Conservation (phyloP, 1,284 basidiomycete species). For the Moesziomyces globuligerus region DNA sequence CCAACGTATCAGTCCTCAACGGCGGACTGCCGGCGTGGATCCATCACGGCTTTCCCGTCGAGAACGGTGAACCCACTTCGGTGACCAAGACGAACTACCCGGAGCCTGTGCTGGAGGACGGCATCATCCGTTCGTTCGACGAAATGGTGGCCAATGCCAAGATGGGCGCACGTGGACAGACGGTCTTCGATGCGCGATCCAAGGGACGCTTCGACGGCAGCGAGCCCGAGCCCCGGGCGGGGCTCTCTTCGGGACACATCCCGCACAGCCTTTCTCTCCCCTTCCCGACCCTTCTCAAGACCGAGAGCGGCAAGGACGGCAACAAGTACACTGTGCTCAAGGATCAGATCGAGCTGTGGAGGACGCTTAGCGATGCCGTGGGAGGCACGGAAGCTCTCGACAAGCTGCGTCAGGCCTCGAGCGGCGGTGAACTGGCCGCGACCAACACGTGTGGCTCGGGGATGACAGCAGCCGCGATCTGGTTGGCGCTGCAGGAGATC, state of each 20-base stretch:
- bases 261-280: slow-evolving; percentile 86
- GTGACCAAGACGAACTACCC: slow-evolving; percentile 63
- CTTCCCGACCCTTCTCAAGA: slow-evolving; percentile 79
- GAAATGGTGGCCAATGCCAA: slow-evolving; percentile 81
- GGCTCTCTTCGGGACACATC: slow-evolving; percentile 90
- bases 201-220: slow-evolving; percentile 78
- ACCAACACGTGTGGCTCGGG: slow-evolving; percentile 72
- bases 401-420: slow-evolving; percentile 59
- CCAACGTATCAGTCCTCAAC: slow-evolving; percentile 59
- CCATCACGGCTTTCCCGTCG: slow-evolving; percentile 38
- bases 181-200: slow-evolving; percentile 88
- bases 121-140: slow-evolving; percentile 78
- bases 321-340: slow-evolving; percentile 59
- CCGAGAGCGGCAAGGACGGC: slow-evolving; percentile 66
- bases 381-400: slow-evolving; percentile 68
- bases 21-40: slow-evolving; percentile 65
- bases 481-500: slow-evolving; percentile 82
- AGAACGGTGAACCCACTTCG: slow-evolving; percentile 33
- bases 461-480: slow-evolving; percentile 94
- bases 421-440: slow-evolving; percentile 45
- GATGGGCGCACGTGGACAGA: slow-evolving; percentile 72
- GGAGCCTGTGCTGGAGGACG: slow-evolving; percentile 71
- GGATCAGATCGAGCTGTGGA: slow-evolving; percentile 63
- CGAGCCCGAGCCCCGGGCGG: slow-evolving; percentile 88
- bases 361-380: slow-evolving; percentile 75